These are phyloP conservation scores for Mortierella polycephala DNA, from an alignment of 371 early-diverging fungal species.

Conservation along the genomic window DNA sequence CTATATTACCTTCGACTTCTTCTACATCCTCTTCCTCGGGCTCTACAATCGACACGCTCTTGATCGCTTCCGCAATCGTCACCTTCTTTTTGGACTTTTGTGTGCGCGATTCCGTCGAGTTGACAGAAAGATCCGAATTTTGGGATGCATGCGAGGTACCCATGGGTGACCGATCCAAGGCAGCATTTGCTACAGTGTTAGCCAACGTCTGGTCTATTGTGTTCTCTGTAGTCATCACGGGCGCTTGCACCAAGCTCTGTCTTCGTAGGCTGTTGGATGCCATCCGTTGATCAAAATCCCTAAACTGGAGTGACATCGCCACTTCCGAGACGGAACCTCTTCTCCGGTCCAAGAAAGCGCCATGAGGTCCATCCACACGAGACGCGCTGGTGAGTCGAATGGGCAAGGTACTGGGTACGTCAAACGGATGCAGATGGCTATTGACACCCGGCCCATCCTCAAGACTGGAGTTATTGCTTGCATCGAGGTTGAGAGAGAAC, in stretches of 20 bases:
- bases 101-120: conserved; percentile 10
- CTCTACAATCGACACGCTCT: conserved; percentile 35
- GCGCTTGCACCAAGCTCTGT: conserved; percentile 32
- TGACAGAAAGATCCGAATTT: conserved; percentile 2
- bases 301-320: conserved; percentile 46
- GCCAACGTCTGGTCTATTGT: conserved; percentile 9
- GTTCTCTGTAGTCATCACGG: neutral
- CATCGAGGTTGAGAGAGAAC: conserved; percentile 1
- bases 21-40: conserved; percentile 6
- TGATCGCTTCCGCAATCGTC: conserved; percentile 31
- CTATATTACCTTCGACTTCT: conserved; percentile 27
- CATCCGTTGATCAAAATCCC: conserved; percentile 49
- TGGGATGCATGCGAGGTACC: conserved; percentile 10
- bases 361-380: conserved; percentile 21
- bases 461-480: neutral
- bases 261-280: conserved; percentile 38
- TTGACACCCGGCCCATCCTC: conserved; percentile 9
- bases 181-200: conserved; percentile 33
- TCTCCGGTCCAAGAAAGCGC: conserved; percentile 31
- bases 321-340: conserved; percentile 21
- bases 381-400: conserved; percentile 42
- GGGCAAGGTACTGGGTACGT: conserved; percentile 34
- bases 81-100: conserved; percentile 44
- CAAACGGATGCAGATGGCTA: conserved; percentile 32
- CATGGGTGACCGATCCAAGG: conserved; percentile 6